Conservation (phyloP, 2,329 filamentous ascomycete genomes). For the Cadophora gregata region DNA sequence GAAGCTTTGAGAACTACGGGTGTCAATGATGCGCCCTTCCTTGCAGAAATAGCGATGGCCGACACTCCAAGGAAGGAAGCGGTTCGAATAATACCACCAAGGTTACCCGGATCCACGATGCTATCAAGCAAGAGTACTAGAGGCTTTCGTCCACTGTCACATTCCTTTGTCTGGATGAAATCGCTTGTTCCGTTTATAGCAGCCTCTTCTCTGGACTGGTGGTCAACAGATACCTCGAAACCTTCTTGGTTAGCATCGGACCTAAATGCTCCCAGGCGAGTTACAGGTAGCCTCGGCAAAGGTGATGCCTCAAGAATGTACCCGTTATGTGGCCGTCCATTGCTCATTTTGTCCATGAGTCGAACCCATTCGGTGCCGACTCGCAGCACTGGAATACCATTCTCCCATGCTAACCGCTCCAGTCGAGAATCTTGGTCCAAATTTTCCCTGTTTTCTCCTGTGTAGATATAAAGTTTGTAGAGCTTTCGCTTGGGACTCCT, state of each 20-base stretch:
- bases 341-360: slow-evolving; percentile 83
- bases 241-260: slow-evolving; percentile 46
- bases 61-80: slow-evolving; percentile 91
- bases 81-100: slow-evolving; percentile 87
- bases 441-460: slow-evolving; percentile 59
- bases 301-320: slow-evolving; percentile 86
- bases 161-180: slow-evolving; percentile 49
- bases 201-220: slow-evolving; percentile 77
- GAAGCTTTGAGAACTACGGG: slow-evolving; percentile 85
- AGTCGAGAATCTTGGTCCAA: slow-evolving; percentile 52
- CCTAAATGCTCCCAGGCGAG: slow-evolving; percentile 52
- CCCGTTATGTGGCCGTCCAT: slow-evolving; percentile 86
- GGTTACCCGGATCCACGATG: slow-evolving; percentile 85
- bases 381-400: slow-evolving; percentile 60
- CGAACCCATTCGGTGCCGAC: slow-evolving; percentile 67
- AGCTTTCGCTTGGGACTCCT: slow-evolving; percentile 67
- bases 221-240: slow-evolving; percentile 65
- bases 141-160: slow-evolving; percentile 59
- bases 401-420: slow-evolving; percentile 53
- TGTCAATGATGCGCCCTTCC: slow-evolving; percentile 75
- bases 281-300: slow-evolving; percentile 73
- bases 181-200: slow-evolving; percentile 71
- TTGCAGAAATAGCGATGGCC: slow-evolving; percentile 77
- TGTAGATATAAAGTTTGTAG: slow-evolving; percentile 84
- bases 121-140: slow-evolving; percentile 77